phyloP scores from a whole-genome alignment of 345 rosid species.

The Citrus unshiu region DNA sequence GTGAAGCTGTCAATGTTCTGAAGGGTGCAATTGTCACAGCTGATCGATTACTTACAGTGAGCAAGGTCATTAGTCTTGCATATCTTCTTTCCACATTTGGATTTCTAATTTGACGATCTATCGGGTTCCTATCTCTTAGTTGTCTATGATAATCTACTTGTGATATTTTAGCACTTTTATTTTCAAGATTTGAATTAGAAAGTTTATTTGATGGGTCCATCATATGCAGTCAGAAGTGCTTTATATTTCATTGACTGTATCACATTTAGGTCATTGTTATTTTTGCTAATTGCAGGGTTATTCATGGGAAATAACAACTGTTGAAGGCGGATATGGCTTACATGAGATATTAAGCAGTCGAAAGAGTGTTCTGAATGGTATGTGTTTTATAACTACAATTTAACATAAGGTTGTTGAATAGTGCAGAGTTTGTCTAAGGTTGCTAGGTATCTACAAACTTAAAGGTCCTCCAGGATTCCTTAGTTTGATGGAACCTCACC shows the following conservation, averaged over 20 bases:
- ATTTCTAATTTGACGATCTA: not conserved
- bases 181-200: not conserved
- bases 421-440: not conserved
- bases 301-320: constrained; percentile 95
- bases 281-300: constrained; percentile 58
- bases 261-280: not conserved
- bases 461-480: not conserved
- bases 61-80: constrained; percentile 58
- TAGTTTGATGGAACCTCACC: not conserved
- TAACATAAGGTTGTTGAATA: not conserved
- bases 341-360: constrained; percentile 71
- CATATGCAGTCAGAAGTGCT: not conserved
- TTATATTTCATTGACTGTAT: not conserved
- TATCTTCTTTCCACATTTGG: not conserved
- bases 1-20: constrained; percentile 91
- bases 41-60: constrained; percentile 87
- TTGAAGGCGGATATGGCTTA: constrained; percentile 93
- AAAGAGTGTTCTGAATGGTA: constrained; percentile 77
- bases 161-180: not conserved
- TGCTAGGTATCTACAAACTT: not conserved
- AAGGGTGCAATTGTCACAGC: constrained; percentile 96
- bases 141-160: not conserved
- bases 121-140: not conserved
- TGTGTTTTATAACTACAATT: not conserved
- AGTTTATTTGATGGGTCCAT: not conserved